Evolutionary conservation across 2,329 filamentous ascomycete genomes (phyloP), one percentile per base, ranked within the genome.

Genomic region (Pseudogymnoascus sp.): DNA sequence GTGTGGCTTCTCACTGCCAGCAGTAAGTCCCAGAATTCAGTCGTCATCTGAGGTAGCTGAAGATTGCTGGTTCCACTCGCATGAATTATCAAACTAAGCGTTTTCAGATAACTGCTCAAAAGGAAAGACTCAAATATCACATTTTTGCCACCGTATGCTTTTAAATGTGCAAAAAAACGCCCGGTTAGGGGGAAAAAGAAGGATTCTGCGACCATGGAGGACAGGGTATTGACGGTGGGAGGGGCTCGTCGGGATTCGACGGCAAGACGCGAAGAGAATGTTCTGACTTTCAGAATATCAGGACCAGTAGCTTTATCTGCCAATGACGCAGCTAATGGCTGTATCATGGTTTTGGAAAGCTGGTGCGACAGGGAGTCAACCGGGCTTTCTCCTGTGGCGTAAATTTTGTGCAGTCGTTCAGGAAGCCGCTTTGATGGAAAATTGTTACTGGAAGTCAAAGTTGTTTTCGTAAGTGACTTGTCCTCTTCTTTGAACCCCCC

Each of bases 121-220:
- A 96, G 79, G 61, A 88, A 82, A 0, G 90, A 85, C 39, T 90
- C 83, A 57, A 90, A 82, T 63, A 90, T 79, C 57, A 91, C 80
- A 57, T 84, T 83, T 55, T 75, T 71, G 6, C 76, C 74, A 48
- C 74, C 75, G 45, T 82, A 71, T 0, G 80, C 85, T 63, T 80
- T 80, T 30, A 80, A 68, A 63, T 82, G 76, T 2, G 88, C 78
- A 69, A 87, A 88, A 74, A 94, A 95, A 39, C 90, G 85, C 0
- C 87, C 88, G 0, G 88, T 87, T 8, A 99, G 78, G 0, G 94
- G 92, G 64, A 88, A 88, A 81, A 97, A 96, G 76, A 96, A 94
- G 13, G 81, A 82, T 0, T 84, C 78, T 0, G 85, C 81, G 23
- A 97, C 82, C 23, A 95, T 76, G 57, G 85, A 83, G 37, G 92